A percentile compares a stretch with the other conserved stretches of the same genome.
phyloP scores from a whole-genome alignment of 192 early-diverging fungal genomes.

The Helicostylum pulchrum region DNA sequence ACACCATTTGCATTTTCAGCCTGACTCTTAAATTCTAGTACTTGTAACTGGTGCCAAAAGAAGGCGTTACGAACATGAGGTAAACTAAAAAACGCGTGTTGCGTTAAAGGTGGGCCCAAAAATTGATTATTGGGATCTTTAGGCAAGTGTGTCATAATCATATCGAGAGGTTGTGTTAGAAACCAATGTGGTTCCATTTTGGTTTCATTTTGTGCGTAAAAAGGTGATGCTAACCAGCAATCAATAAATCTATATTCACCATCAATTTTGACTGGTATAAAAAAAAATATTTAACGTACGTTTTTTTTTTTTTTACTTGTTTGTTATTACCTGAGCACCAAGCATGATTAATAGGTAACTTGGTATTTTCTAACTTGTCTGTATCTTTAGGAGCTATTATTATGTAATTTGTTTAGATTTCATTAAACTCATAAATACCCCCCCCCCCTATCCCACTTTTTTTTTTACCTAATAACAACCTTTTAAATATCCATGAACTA shows the following conservation, averaged over 20 bases:
- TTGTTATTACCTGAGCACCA: slow-evolving; percentile 30
- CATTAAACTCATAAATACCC: neutral
- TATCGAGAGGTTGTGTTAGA: slow-evolving; percentile 21
- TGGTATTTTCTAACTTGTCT: neutral
- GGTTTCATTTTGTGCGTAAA: slow-evolving; percentile 34
- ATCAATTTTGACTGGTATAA: slow-evolving; percentile 38
- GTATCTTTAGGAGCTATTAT: slow-evolving; percentile 23
- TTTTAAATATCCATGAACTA: slow-evolving; percentile 46
- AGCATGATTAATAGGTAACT: slow-evolving; percentile 29
- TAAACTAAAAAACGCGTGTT: slow-evolving; percentile 35
- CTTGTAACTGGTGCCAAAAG: slow-evolving; percentile 37
- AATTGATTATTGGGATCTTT: slow-evolving; percentile 25
- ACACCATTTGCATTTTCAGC: neutral
- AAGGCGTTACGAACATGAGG: slow-evolving; percentile 46
- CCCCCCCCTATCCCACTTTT: too few species aligned
- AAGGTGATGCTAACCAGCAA: slow-evolving; percentile 49
- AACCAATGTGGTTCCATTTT: slow-evolving; percentile 27
- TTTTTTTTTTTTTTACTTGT: neutral
- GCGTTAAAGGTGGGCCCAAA: slow-evolving; percentile 36
- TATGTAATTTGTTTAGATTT: too few species aligned
- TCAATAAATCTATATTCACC: slow-evolving; percentile 54
- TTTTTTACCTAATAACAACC: slow-evolving; percentile 12
- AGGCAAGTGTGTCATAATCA: slow-evolving; percentile 31
- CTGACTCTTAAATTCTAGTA: neutral
- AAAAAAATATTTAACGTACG: neutral